phyloP scores from a whole-genome alignment of 805 yeast genomes.

The Kuraishia floccosa region DNA sequence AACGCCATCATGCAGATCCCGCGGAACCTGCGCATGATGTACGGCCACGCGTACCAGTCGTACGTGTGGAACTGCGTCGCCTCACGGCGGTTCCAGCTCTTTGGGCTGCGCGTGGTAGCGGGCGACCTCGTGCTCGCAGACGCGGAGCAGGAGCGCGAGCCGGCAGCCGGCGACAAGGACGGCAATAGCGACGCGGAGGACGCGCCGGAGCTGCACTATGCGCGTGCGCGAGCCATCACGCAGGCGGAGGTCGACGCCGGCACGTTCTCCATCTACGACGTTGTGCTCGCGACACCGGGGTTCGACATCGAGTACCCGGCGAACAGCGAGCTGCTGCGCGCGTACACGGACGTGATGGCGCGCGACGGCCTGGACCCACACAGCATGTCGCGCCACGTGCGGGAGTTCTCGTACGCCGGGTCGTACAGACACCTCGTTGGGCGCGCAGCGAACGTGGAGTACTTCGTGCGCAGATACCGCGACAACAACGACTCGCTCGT shows the following conservation, averaged over 20 bases:
- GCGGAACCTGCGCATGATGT: slow-evolving; percentile 85
- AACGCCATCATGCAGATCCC: slow-evolving; percentile 84
- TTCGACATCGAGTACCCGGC: slow-evolving; percentile 82
- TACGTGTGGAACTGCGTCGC: slow-evolving; percentile 89
- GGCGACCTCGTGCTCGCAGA: slow-evolving; percentile 69
- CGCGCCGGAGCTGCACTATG: slow-evolving; percentile 39
- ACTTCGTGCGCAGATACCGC: slow-evolving; percentile 47
- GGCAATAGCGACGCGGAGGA: slow-evolving; percentile 37
- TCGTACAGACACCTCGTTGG: slow-evolving; percentile 69
- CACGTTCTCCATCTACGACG: slow-evolving; percentile 61
- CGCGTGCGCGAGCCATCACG: slow-evolving; percentile 67
- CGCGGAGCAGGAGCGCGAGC: slow-evolving; percentile 15
- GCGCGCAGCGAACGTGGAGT: slow-evolving; percentile 54
- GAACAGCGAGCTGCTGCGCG: slow-evolving; percentile 44
- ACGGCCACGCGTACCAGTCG: slow-evolving; percentile 95
- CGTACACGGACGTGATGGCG: slow-evolving; percentile 64
- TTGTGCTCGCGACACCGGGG: slow-evolving; percentile 96
- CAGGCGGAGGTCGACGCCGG: slow-evolving; percentile 54
- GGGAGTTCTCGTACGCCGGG: slow-evolving; percentile 89
- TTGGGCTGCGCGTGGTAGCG: slow-evolving; percentile 57
- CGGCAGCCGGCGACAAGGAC: slow-evolving; percentile 5
- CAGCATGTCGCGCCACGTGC: slow-evolving; percentile 72
- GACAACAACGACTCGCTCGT: slow-evolving; percentile 63
- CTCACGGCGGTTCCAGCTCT: slow-evolving; percentile 59
- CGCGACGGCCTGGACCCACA: slow-evolving; percentile 76